A percentile compares a stretch with the other conserved stretches of the same genome.
These are phyloP conservation scores for Puccinia novopanici DNA, from an alignment of 1,284 basidiomycete species.

Conservation along the genomic window DNA sequence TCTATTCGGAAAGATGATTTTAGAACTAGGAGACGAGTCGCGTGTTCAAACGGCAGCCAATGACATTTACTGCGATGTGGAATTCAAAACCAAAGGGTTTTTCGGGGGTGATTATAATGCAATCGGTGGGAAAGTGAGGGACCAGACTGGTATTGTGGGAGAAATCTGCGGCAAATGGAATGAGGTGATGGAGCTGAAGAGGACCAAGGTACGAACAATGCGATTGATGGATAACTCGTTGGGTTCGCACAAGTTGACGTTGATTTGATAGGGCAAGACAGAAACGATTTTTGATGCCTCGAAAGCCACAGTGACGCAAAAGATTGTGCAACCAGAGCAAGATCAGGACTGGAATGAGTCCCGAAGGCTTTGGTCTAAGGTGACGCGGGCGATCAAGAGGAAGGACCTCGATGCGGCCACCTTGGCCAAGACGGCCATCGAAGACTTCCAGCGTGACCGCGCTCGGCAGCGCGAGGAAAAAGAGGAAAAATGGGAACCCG, in stretches of 20 bases:
- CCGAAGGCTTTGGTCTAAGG: slow-evolving; percentile 76
- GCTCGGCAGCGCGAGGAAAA: slow-evolving; percentile 76
- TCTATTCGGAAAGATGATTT: slow-evolving; percentile 69
- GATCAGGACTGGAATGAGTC: slow-evolving; percentile 92
- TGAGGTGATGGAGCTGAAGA: slow-evolving; percentile 83
- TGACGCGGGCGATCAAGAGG: slow-evolving; percentile 81
- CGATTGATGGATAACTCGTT: neutral
- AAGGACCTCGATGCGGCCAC: slow-evolving; percentile 95
- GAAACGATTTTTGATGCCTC: slow-evolving; percentile 79
- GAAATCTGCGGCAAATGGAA: slow-evolving; percentile 91
- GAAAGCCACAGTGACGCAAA: slow-evolving; percentile 73
- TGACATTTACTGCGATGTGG: slow-evolving; percentile 76
- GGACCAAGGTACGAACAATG: slow-evolving; percentile 61
- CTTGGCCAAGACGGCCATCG: slow-evolving; percentile 82
- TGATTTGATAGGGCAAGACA: slow-evolving; percentile 59
- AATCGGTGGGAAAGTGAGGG: slow-evolving; percentile 76
- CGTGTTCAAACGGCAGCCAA: slow-evolving; percentile 79
- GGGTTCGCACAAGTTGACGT: neutral
- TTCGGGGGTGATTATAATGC: slow-evolving; percentile 97
- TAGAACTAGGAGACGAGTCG: slow-evolving; percentile 90
- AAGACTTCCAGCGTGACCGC: slow-evolving; percentile 85
- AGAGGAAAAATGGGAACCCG: slow-evolving; percentile 68
- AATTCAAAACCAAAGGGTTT: slow-evolving; percentile 99
- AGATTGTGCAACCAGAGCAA: slow-evolving; percentile 77
- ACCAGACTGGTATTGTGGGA: slow-evolving; percentile 63